These are phyloP conservation scores for Syzygium jambos DNA, from an alignment of 345 rosid genomes.

Conservation along the genomic window DNA sequence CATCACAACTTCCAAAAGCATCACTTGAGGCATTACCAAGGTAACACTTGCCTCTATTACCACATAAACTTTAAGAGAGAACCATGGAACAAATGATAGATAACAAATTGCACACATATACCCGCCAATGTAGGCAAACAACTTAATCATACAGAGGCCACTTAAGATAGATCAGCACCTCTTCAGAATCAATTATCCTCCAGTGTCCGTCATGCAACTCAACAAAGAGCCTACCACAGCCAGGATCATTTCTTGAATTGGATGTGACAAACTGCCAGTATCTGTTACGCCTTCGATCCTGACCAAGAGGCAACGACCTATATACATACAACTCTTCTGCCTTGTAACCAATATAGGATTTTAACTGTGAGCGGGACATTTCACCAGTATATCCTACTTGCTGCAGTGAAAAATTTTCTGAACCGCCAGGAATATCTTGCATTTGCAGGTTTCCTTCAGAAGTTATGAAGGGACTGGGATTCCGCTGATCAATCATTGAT, in stretches of 20 bases:
- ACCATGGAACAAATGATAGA: not conserved
- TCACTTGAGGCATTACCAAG: not conserved
- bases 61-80: not conserved
- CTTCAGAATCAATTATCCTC: constrained; percentile 79
- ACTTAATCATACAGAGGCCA: not conserved
- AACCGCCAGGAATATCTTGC: constrained; percentile 44
- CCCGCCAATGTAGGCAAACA: not conserved
- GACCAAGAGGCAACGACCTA: constrained; percentile 85
- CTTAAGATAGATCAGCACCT: constrained; percentile 28
- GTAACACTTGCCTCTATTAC: not conserved
- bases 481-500: constrained; percentile 26
- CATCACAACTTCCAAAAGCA: not conserved
- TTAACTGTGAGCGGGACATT: constrained; percentile 57
- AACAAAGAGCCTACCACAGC: constrained; percentile 79
- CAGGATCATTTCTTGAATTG: constrained; percentile 63
- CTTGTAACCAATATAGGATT: constrained; percentile 68
- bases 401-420: constrained; percentile 45
- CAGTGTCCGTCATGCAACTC: constrained; percentile 67
- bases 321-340: constrained; percentile 72
- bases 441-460: constrained; percentile 41
- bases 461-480: constrained; percentile 12
- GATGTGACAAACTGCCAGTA: constrained; percentile 86
- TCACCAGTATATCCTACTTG: constrained; percentile 58
- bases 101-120: not conserved
- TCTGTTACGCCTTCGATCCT: constrained; percentile 81